These are phyloP conservation scores for Pestalotiopsis sp. DNA, from an alignment of 2,329 filamentous ascomycete species.

Conservation along the genomic window DNA sequence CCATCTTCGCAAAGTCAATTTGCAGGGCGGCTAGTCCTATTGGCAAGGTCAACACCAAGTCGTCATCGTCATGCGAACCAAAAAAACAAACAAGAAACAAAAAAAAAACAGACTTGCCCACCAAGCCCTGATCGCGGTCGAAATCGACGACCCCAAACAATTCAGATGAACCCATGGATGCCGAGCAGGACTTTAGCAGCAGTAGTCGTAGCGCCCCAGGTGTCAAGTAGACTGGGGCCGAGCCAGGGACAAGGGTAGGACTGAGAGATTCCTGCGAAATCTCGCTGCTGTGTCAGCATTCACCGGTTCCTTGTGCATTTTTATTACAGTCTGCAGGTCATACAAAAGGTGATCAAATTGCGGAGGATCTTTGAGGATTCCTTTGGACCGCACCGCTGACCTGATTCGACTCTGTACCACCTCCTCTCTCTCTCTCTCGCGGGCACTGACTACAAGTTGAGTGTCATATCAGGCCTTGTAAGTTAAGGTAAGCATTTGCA, in stretches of 20 bases:
- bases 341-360: neutral
- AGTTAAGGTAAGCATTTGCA: neutral
- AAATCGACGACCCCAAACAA: neutral
- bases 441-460: neutral
- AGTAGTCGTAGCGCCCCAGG: neutral
- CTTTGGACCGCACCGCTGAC: neutral
- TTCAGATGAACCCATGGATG: neutral
- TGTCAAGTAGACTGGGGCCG: conserved; percentile 4
- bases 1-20: neutral
- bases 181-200: neutral
- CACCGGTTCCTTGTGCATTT: neutral
- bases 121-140: neutral
- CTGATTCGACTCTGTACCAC: neutral
- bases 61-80: conserved; percentile 6
- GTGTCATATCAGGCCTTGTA: neutral
- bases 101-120: too few relatives aligned
- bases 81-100: too few relatives aligned
- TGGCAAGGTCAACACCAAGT: neutral
- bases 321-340: neutral
- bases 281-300: neutral
- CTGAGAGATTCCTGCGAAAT: neutral
- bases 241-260: neutral
- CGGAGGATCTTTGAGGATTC: neutral
- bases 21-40: neutral
- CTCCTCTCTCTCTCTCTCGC: neutral